Percentiles rank a stretch among this genome's conserved stretches.
Conservation (phyloP, 1,284 basidiomycete species). For the Austroboletus niveus region DNA sequence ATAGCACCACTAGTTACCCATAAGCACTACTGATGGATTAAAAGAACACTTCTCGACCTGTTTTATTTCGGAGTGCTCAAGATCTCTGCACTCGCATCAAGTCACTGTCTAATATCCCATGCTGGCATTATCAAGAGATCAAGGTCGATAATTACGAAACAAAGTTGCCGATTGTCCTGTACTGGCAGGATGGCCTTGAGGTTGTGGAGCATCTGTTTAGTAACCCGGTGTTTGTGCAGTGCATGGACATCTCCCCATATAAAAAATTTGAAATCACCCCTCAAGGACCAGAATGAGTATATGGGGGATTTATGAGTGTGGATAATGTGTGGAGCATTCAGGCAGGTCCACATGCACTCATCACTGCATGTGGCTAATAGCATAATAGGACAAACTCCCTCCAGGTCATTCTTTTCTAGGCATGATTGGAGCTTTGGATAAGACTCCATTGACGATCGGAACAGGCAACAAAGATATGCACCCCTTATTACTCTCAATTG, state of each 20-base stretch:
- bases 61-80: neutral
- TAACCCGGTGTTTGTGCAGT: neutral
- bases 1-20: neutral
- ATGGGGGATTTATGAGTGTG: constrained; percentile 13
- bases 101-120: constrained; percentile 1
- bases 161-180: constrained; percentile 3
- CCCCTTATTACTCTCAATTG: constrained; percentile 7
- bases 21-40: neutral
- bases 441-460: constrained; percentile 1
- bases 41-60: neutral
- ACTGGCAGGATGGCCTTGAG: constrained; percentile 8
- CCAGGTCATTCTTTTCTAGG: constrained; percentile 2
- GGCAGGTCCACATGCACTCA: neutral
- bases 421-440: constrained; percentile 11
- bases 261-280: neutral
- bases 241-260: neutral
- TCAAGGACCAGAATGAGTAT: neutral
- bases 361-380: too few relatives aligned
- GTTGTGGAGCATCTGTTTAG: constrained; percentile 1
- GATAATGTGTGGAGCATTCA: constrained; percentile 11
- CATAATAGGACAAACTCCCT: neutral
- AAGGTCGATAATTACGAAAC: constrained; percentile 3
- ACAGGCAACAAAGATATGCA: constrained; percentile 14
- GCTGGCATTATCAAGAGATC: constrained; percentile 6
- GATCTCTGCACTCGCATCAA: constrained; percentile 1